phyloP scores from a whole-genome alignment of 768 basidiomycete genomes.

The Phlebiopsis gigantea region DNA sequence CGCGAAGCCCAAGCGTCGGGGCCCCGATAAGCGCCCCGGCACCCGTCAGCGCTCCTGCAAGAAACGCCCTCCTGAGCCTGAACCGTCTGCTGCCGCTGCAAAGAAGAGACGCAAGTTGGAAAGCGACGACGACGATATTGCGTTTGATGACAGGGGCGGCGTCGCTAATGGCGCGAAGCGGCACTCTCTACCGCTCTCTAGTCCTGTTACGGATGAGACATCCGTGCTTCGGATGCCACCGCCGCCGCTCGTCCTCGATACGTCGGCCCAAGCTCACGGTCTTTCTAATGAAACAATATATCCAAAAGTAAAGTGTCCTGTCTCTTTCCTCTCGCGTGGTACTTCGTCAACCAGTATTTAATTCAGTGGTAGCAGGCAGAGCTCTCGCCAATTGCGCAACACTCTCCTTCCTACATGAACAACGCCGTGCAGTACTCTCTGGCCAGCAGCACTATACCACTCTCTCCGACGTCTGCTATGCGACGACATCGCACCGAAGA shows the following conservation, averaged over 20 bases:
- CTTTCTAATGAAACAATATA: conserved; percentile 23
- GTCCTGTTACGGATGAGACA: conserved; percentile 16
- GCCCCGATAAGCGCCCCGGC: conserved; percentile 82
- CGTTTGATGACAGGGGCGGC: conserved; percentile 35
- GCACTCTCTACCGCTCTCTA: conserved; percentile 15
- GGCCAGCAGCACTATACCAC: conserved; percentile 24
- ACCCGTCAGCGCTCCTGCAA: conserved; percentile 82
- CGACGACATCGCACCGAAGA: conserved; percentile 7
- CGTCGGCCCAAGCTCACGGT: conserved; percentile 18
- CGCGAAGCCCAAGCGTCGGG: conserved; percentile 72
- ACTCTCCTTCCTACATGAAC: conserved; percentile 18
- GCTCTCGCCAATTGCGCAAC: conserved; percentile 20
- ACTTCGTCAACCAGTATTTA: conserved; percentile 24
- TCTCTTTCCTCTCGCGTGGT: conserved; percentile 14
- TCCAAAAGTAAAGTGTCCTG: conserved; percentile 23
- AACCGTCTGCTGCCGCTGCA: conserved; percentile 14
- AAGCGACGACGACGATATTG: conserved; percentile 21
- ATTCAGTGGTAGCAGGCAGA: conserved; percentile 27
- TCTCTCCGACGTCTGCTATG: conserved; percentile 18
- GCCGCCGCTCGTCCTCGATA: conserved; percentile 21
- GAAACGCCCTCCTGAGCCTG: conserved; percentile 57
- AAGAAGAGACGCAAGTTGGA: conserved; percentile 30
- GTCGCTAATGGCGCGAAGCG: conserved; percentile 23
- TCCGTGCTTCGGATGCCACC: conserved; percentile 17
- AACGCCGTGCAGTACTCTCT: conserved; percentile 11